Evolutionary conservation across 495 filamentous ascomycete genomes (phyloP).

Genomic region (Parathielavia appendiculata): DNA sequence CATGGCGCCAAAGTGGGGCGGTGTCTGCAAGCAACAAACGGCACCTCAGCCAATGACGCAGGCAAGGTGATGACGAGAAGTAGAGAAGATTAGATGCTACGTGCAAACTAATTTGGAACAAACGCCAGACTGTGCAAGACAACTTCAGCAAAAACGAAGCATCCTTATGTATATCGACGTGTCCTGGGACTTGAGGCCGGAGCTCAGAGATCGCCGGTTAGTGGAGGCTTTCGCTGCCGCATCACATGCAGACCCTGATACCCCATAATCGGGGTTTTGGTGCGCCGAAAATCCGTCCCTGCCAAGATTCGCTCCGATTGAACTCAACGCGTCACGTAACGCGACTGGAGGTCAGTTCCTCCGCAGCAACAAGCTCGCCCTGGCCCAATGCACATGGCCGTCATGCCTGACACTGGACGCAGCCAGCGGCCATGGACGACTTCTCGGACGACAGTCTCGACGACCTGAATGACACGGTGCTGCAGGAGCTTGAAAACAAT

Average conservation of each 20-base stretch:
- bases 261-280: neutral
- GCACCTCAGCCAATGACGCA: neutral
- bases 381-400: conserved; percentile 16
- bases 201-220: no score
- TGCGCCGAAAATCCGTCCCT: neutral
- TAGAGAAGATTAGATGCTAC: no score
- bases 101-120: no score
- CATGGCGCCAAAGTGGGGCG: conserved; percentile 11
- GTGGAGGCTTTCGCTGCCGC: neutral
- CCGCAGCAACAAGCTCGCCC: neutral
- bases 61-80: neutral
- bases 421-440: conserved; percentile 38
- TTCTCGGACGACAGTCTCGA: conserved; percentile 48
- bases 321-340: no score
- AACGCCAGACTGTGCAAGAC: no score
- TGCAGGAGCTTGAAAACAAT: conserved; percentile 46
- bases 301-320: no score
- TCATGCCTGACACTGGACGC: conserved; percentile 7
- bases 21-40: neutral
- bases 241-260: neutral
- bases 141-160: no score
- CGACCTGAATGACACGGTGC: conserved; percentile 37
- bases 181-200: no score
- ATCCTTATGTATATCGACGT: no score
- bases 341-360: no score